These are phyloP conservation scores for Podaxis rugospora DNA, from an alignment of 768 basidiomycete genomes.

Conservation along the genomic window DNA sequence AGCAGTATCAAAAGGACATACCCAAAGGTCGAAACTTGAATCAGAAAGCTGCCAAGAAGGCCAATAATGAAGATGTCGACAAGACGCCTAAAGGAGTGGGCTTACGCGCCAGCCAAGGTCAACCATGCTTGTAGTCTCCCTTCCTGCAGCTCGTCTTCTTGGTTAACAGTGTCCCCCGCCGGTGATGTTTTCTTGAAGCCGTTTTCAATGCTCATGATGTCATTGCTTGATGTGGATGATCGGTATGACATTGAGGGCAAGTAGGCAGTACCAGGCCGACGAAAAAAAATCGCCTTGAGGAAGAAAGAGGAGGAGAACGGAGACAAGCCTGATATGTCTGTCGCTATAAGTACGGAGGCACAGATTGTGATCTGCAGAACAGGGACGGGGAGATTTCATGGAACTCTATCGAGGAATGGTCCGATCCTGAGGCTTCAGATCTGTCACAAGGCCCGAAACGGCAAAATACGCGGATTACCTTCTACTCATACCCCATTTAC, in stretches of 20 bases:
- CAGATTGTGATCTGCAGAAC: not conserved
- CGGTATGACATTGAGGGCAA: not conserved
- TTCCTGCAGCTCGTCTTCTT: constrained; percentile 16
- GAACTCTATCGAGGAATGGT: not conserved
- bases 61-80: constrained; percentile 6
- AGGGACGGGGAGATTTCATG: not conserved
- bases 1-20: not conserved
- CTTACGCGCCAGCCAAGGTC: constrained; percentile 38
- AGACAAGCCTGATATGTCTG: no score
- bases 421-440: not conserved
- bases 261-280: not conserved
- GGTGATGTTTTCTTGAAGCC: not conserved
- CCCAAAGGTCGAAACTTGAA: constrained; percentile 5
- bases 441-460: not conserved
- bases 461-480: not conserved
- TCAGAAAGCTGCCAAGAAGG: constrained; percentile 33
- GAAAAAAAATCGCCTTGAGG: not conserved
- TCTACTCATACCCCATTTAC: not conserved
- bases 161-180: not conserved
- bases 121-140: constrained; percentile 38
- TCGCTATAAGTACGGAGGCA: not conserved
- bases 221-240: constrained; percentile 1
- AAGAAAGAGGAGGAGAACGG: no score
- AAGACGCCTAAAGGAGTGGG: not conserved
- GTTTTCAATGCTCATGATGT: not conserved